A percentile compares a stretch with the other conserved stretches of the same genome.
Conservation (phyloP, 805 yeast species). For the Wickerhamomyces kurtzmanii region DNA sequence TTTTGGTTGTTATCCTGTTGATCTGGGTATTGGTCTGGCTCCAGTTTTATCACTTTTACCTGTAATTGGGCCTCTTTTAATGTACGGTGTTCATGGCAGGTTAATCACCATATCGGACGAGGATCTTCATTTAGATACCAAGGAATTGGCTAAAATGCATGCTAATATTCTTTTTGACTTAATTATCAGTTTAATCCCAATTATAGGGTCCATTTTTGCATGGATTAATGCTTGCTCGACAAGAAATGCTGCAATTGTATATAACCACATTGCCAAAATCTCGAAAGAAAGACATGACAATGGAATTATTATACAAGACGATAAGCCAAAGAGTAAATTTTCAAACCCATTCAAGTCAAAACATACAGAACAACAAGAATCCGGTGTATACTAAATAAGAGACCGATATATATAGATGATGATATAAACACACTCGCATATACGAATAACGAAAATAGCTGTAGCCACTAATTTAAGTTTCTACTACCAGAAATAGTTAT, state of each 20-base stretch:
- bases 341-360: too few relatives aligned
- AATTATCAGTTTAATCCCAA: constrained; percentile 66
- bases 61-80: constrained; percentile 71
- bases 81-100: constrained; percentile 73
- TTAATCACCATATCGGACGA: constrained; percentile 52
- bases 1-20: constrained; percentile 67
- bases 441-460: too few relatives aligned
- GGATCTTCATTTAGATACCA: constrained; percentile 45
- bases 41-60: constrained; percentile 71
- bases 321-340: too few relatives aligned
- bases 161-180: constrained; percentile 71
- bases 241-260: constrained; percentile 77
- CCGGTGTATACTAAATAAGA: too few relatives aligned
- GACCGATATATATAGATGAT: too few relatives aligned
- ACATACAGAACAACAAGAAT: too few relatives aligned
- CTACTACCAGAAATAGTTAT: too few relatives aligned
- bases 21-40: constrained; percentile 70
- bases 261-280: constrained; percentile 24
- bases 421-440: too few relatives aligned
- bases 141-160: constrained; percentile 57
- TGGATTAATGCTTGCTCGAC: constrained; percentile 87
- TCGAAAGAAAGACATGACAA: constrained; percentile 9
- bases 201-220: constrained; percentile 65
- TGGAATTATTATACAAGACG: too few relatives aligned
- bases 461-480: too few relatives aligned